phyloP scores from a whole-genome alignment of 306 rosid genomes.

The peach (Prunus persica) region Prunus_persica_NCBIv2 NC_034014.1:3997501-3998000 shows the following conservation, averaged over 20 bases:
- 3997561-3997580: background rate
- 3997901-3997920: too few species aligned
- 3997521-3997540: background rate
- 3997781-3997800: background rate
- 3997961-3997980: background rate
- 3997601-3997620: background rate
- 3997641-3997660: background rate
- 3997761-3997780: too few species aligned
- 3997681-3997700: background rate
- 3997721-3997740: too few species aligned
- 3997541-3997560: too few species aligned
- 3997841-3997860: too few species aligned
- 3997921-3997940: background rate
- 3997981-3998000: background rate
- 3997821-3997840: background rate
- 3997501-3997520: too few species aligned
- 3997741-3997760: too few species aligned
- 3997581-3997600: background rate
- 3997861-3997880: too few species aligned
- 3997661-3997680: background rate
- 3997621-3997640: background rate
- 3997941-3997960: background rate
- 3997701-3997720: too few species aligned
- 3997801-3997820: background rate
- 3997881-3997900: too few species aligned